A percentile compares a stretch with the other conserved stretches of the same genome.
Conservation (phyloP, 495 filamentous ascomycete species). For the Aspergillus carlsbadensis region DNA sequence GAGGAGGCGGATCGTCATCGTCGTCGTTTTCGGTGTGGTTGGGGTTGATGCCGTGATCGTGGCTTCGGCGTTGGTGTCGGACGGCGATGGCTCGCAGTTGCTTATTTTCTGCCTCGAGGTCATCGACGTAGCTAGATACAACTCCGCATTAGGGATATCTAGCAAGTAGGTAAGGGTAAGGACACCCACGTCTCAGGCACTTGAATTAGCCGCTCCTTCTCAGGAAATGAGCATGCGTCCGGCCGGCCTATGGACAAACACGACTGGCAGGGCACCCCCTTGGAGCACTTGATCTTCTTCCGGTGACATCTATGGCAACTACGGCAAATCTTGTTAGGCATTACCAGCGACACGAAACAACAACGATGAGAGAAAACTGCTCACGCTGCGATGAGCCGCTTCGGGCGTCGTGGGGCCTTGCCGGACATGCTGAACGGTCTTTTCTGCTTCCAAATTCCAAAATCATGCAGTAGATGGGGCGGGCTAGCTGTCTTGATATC, state of each 20-base stretch:
- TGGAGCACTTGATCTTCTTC: slow-evolving; percentile 25
- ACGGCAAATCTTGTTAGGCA: background rate
- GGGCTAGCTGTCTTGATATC: background rate
- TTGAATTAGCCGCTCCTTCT: slow-evolving; percentile 18
- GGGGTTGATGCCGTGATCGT: background rate
- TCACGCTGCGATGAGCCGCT: slow-evolving; percentile 14
- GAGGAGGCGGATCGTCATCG: slow-evolving; percentile 5
- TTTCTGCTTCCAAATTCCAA: background rate
- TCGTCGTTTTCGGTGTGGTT: slow-evolving; percentile 3
- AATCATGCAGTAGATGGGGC: background rate
- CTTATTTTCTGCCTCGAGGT: slow-evolving; percentile 13
- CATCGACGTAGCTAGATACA: slow-evolving; percentile 5
- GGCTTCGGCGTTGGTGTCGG: slow-evolving; percentile 8
- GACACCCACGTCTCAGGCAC: slow-evolving; percentile 17
- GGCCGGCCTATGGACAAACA: slow-evolving; percentile 9
- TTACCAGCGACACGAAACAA: no score
- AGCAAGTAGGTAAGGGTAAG: background rate
- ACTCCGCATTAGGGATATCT: background rate
- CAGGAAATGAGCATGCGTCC: slow-evolving; percentile 19
- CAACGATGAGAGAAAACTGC: background rate
- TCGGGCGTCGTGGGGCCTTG: background rate
- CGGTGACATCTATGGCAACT: slow-evolving; percentile 24
- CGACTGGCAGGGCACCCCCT: slow-evolving; percentile 14
- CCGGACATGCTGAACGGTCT: background rate
- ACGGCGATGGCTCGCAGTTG: background rate